Evolutionary conservation across 148 eudicot genomes (phyloP), one percentile per base, ranked within the genome.

Genomic region (Chenopodium quinoa): DNA sequence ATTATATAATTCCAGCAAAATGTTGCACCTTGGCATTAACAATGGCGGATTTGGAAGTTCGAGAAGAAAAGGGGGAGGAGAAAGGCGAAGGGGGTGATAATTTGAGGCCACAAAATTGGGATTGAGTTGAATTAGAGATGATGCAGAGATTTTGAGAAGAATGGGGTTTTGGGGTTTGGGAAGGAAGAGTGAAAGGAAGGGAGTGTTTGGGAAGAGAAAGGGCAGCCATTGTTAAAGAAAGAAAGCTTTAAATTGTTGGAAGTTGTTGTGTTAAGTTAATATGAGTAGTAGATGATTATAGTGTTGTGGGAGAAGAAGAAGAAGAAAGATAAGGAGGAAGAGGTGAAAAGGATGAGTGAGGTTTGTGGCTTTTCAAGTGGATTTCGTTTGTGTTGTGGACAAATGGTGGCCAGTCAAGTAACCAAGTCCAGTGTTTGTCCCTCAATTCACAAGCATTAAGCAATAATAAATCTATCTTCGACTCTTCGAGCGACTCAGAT

Each of bases 1-100:
- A 48, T 16, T 7, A 1, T 0, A 10, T 31, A 22, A 10, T 66
- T 46, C 7, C 4, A 46, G 25, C 23, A 50, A 27, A 81, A 73
- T 82, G 81, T 86, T 11, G 32, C 7, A 92, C 97, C 94, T 93
- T 93, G 12, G 93, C 90, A 14, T 92, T 90, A 81, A 88, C 84
- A 86, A 90, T 84, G 76, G 86, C 32, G 16, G 65, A 27, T 80
- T 79, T 90, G 22, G 63, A 64, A 9, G 90, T 73, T 77, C 70
- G 83, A 56, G 85, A 19, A 37, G 91, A 40, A 47, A 87, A 82
- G 4, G 88, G 86, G 80, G 72, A 22, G 7, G 86, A 82, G 9
- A 67, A n/a, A 77, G 91, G 84, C 82, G 87, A 81, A 11, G 89
- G 56, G 78, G 23, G 34, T 52, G 90, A 79, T 71, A 91, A 86